Base-by-base conservation (phyloP, 2,329 filamentous ascomycete genomes). In the Penicillium brevicompactum region DNA sequence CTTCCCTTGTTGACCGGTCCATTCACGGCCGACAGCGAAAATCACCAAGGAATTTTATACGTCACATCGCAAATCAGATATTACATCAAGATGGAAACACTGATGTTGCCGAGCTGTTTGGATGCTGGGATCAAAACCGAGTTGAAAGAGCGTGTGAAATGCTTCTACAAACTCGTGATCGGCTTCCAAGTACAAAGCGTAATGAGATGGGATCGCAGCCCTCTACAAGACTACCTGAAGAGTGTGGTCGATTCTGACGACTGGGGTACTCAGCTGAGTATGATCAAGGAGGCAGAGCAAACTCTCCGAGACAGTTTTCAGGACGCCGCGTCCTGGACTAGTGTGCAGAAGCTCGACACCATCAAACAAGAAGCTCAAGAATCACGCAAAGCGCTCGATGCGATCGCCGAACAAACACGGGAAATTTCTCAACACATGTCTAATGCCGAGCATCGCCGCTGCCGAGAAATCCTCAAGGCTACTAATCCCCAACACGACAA, bases 1-100 rank as follows among this genome's bases (percentile, higher is more conserved):
- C 66, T 76, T 1, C 72, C 73, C 0, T 61, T 76, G 3, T 64
- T 77, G 40, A 71, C 62, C 7, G 72, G 70, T 43, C 68, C 67
- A 4, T 52, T 16, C 7, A 58, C 59, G 1, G 70, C 63, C 9
- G 58, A 69, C 0, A 64, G 65, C 41, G 72, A 69, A 10, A 73
- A 72, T 47, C 31, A 38, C 2, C 57, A 69, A 9, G 74, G 74
- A 0, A 70, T 77, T 30, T 55, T 53, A 11, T 74, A 74, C 49
- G 69, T 74, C 21, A 70, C 67, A 4, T 54, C 65, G 8, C 67
- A 67, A 4, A 71, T 75, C 58, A 56, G 53, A 10, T 74, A 70
- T 51, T 75, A 74, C 46, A 49, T 60, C 10, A 66, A 53, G 32
- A 60, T 76, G 30, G 71, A 75, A 55, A 43, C 49, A 5, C 40